A percentile compares a stretch with the other conserved stretches of the same genome.
These are phyloP conservation scores for Cladorrhinum sp. DNA, from an alignment of 2,329 filamentous ascomycete species.

Conservation along the genomic window DNA sequence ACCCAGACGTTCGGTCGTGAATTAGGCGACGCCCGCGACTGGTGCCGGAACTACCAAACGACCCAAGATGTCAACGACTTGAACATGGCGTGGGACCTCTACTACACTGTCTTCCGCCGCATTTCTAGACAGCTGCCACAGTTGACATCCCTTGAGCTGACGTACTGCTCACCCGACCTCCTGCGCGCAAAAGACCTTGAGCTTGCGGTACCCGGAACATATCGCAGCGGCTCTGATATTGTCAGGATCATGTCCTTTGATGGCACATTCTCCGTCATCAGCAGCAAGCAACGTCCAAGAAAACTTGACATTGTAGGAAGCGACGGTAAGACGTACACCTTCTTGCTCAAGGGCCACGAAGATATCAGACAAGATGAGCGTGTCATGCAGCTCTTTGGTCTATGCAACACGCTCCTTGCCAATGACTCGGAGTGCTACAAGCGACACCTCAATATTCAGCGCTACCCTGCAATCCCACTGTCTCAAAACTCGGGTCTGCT, in stretches of 20 bases:
- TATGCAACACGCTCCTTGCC: constrained; percentile 91
- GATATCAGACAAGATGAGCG: constrained; percentile 98
- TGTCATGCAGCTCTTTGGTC: constrained; percentile 98
- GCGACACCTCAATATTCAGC: constrained; percentile 91
- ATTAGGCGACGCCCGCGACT: constrained; percentile 89
- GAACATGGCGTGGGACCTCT: constrained; percentile 98
- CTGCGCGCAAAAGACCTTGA: constrained; percentile 82
- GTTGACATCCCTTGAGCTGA: constrained; percentile 85
- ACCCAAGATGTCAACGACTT: constrained; percentile 91
- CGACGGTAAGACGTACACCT: constrained; percentile 83
- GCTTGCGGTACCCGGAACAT: constrained; percentile 92
- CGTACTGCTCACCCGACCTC: constrained; percentile 94
- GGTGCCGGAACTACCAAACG: constrained; percentile 87
- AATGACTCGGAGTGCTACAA: constrained; percentile 97
- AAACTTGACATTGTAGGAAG: constrained; percentile 86
- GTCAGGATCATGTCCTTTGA: constrained; percentile 89
- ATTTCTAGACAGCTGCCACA: constrained; percentile 92
- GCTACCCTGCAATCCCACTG: constrained; percentile 93
- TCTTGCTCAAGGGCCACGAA: constrained; percentile 96
- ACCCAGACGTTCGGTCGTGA: constrained; percentile 96
- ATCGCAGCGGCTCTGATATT: constrained; percentile 73
- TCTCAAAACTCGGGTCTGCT: constrained; percentile 94
- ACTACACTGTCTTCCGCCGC: constrained; percentile 96
- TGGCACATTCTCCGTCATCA: constrained; percentile 84
- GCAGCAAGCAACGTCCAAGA: constrained; percentile 91